Percentiles rank a stretch among this genome's conserved stretches.
phyloP scores from a whole-genome alignment of 2,329 filamentous ascomycete species.

The Cordyceps cateniannulata region DNA sequence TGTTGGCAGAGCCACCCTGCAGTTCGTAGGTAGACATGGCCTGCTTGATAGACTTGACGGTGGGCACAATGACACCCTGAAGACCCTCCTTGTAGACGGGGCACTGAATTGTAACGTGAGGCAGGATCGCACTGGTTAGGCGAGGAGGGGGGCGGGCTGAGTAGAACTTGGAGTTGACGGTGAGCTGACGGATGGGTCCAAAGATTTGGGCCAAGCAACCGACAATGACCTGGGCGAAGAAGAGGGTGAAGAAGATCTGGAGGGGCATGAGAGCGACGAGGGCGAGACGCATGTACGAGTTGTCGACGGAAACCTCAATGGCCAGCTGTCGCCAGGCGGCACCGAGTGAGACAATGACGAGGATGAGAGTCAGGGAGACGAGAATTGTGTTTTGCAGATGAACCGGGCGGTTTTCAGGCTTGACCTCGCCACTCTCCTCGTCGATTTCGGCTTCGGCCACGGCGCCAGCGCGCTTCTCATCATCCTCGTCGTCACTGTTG shows the following conservation, averaged over 20 bases:
- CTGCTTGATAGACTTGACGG: slow-evolving; percentile 43
- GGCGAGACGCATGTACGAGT: slow-evolving; percentile 54
- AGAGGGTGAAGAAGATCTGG: slow-evolving; percentile 75
- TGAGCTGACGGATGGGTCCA: slow-evolving; percentile 67
- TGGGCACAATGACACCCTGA: slow-evolving; percentile 40
- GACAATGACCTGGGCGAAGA: slow-evolving; percentile 73
- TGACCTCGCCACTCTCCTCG: slow-evolving; percentile 62
- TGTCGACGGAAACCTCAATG: slow-evolving; percentile 61
- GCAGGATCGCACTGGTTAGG: slow-evolving; percentile 50
- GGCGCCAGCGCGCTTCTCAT: slow-evolving; percentile 41
- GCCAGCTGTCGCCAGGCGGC: slow-evolving; percentile 64
- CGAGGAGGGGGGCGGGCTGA: slow-evolving; percentile 64
- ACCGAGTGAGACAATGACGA: slow-evolving; percentile 61
- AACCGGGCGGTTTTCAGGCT: slow-evolving; percentile 58
- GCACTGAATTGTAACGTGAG: slow-evolving; percentile 53
- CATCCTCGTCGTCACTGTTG: slow-evolving; percentile 46
- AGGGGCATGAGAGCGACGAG: slow-evolving; percentile 62
- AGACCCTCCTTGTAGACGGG: slow-evolving; percentile 37
- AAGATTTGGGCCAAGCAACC: slow-evolving; percentile 70
- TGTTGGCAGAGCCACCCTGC: slow-evolving; percentile 38
- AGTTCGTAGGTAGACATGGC: slow-evolving; percentile 45
- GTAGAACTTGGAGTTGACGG: slow-evolving; percentile 73
- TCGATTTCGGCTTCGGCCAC: slow-evolving; percentile 54
- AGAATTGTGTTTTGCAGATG: slow-evolving; percentile 65
- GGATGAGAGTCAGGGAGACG: slow-evolving; percentile 57